Base-by-base conservation (phyloP, 176 grass and related monocot species). In the Thinopyrum elongatum region DNA sequence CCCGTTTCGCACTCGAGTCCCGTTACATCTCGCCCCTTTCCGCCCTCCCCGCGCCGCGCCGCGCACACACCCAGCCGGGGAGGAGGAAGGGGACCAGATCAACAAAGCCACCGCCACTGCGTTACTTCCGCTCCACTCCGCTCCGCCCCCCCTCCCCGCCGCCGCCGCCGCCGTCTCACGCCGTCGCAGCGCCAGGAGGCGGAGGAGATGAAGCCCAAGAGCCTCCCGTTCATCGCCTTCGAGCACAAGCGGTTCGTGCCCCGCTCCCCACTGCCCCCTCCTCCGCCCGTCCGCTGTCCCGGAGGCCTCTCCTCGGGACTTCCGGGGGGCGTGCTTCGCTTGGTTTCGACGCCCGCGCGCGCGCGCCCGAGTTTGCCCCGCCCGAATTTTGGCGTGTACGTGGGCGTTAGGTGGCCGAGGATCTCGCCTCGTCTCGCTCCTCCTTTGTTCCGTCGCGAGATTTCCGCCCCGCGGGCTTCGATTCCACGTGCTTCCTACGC, bases 141-240 rank as follows among this genome's bases (percentile, higher is more conserved):
- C 23, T 14, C 44, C 42, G 15, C 49, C 6, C 15, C 47, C 16
- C 49, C 49, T 21, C 8, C 38, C 12, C 69, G 46, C 84, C 73
- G 71, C 36, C 41, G 39, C 22, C 22, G 34, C 5, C 8, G 47
- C 61, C 8, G 65, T 16, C 10, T 6, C 47, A 5, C 47, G 14
- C 46, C 49, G 55, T 41, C 1, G 80, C 46, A 11, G 35, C 14
- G 65, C 72, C 49, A 71, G 30, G 42, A 39, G 79, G 76, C 49
- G 49, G 49, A 53, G 49, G 47, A 78, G 83, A 95, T 95, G 93
- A 95, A 89, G 88, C 90, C 88, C 70, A 95, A 95, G 86, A 95
- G 88, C 86, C 89, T 95, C 83, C 93, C 93, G 42, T 92, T 95
- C 75, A 95, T 95, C 85, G 91, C 93, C 85, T 95, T 93, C 61